Base-by-base conservation (phyloP, 176 grass and related monocot species). In the Raddia distichophylla region DNA sequence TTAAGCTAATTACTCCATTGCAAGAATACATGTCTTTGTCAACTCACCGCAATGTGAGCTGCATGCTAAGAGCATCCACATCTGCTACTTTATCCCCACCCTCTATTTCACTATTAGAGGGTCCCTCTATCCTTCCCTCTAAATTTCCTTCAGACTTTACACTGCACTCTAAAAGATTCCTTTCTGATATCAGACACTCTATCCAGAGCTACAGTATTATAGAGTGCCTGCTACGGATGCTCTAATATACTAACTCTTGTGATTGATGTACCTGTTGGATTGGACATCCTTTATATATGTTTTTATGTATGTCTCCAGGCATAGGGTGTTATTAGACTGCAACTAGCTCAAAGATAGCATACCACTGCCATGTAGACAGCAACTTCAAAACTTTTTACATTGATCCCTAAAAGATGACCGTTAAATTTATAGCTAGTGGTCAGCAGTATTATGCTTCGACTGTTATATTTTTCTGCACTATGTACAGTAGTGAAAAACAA, bases 391-490 rank as follows among this genome's bases (percentile, higher is more conserved):
- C 69, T 74, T 64, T 64, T 35, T 53, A 8, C 17, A 20, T 12
- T 22, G 15, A 12, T 54, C 27, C 35, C 54, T 44, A 63, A 51
- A 51, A 46, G 45, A 18, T 52, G 43, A 45, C 40, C 59, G 46
- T 64, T 13, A 73, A 73, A 7, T 53, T 62, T 33, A 33, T 32
- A 54, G 32, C 27, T 64, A 60, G 7, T 52, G 44, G 27, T 27
- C 27, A 42, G 2, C 32, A 62, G 22, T 27, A 60, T 12, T 27
- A 6, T 40, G 45, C 71, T 47, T 73, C 32, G 19, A 71, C 54
- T 50, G 75, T 19, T 60, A 43, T 60, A 59, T 46, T 81, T 81
- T 60, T 19, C 55, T 60, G 22, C 64, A 85, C 53, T 68, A 84
- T 60, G 17, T 18, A 52, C 53, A 44, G 8, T 48, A 42, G 51